These are phyloP conservation scores for Suhomyces guaymorum DNA, from an alignment of 1,139 yeast species.

Conservation along the genomic window DNA sequence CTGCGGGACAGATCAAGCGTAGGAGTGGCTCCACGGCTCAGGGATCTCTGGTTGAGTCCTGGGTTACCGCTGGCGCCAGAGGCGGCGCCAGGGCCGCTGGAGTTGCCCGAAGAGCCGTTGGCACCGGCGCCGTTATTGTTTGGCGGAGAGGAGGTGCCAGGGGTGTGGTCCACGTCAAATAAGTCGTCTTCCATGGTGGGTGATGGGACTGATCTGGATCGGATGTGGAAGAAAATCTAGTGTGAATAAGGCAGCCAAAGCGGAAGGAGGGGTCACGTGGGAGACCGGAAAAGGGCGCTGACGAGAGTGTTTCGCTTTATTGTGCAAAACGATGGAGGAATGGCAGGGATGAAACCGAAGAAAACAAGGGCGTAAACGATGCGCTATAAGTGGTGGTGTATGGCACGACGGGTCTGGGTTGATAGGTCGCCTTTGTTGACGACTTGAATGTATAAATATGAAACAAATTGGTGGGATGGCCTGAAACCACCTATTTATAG, in stretches of 20 bases:
- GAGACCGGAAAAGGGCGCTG: no score
- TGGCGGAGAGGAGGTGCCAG: conserved; percentile 3
- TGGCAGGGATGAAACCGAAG: no score
- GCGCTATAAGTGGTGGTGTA: no score
- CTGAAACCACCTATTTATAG: not conserved
- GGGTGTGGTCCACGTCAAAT: conserved; percentile 10
- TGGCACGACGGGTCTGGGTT: no score
- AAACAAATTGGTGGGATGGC: not conserved
- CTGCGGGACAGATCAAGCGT: conserved; percentile 7
- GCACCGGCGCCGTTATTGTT: no score
- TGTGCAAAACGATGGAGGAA: no score
- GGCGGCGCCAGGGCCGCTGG: conserved; percentile 1
- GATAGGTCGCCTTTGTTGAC: no score
- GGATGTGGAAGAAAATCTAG: no score
- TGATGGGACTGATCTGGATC: not conserved
- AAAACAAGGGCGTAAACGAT: no score
- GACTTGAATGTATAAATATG: not conserved
- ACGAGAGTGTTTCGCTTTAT: no score
- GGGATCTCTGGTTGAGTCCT: no score
- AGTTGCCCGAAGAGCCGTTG: not conserved
- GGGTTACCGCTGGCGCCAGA: not conserved
- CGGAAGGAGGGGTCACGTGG: not conserved
- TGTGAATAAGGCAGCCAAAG: no score
- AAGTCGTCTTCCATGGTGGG: conserved; percentile 14
- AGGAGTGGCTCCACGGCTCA: not conserved